Evolutionary conservation across 306 rosid genomes (phyloP).

Genomic region (Pachyrhizus erosus): DNA sequence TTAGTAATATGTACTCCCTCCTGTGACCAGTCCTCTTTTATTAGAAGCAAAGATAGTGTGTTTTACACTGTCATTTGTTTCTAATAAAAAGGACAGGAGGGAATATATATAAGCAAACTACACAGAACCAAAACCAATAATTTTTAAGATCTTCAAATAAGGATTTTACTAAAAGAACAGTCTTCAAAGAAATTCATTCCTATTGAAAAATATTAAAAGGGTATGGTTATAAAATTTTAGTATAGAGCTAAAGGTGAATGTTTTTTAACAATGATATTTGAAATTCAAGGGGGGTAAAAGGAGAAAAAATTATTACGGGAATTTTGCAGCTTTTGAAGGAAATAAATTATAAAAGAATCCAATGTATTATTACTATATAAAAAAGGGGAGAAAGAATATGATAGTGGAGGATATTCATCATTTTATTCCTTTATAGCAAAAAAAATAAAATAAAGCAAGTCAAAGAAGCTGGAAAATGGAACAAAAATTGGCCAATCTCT

Average conservation of each 20-base stretch:
- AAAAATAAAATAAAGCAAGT: too few relatives aligned
- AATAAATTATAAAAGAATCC: not conserved
- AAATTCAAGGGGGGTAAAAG: not conserved
- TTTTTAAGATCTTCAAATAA: not conserved
- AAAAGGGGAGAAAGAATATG: not conserved
- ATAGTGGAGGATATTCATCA: not conserved
- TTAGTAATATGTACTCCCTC: too few relatives aligned
- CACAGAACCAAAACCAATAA: not conserved
- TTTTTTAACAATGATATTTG: not conserved
- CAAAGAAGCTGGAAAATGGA: too few relatives aligned
- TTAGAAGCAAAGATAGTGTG: too few relatives aligned
- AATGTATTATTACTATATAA: not conserved
- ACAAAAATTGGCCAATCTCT: too few relatives aligned
- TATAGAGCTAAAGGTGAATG: not conserved
- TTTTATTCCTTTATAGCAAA: too few relatives aligned
- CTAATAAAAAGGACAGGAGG: too few relatives aligned
- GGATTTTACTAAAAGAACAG: not conserved
- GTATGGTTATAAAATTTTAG: not conserved
- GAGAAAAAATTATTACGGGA: not conserved
- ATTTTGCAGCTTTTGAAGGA: not conserved
- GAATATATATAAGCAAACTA: not conserved
- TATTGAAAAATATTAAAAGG: not conserved
- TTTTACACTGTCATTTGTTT: too few relatives aligned
- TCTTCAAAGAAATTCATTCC: slow-evolving; percentile 11
- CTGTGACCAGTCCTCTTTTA: too few relatives aligned